A percentile compares a stretch with the other conserved stretches of the same genome.
These are phyloP conservation scores for Diaporthe citrichinensis DNA, from an alignment of 2,329 filamentous ascomycete genomes.

Conservation along the genomic window DNA sequence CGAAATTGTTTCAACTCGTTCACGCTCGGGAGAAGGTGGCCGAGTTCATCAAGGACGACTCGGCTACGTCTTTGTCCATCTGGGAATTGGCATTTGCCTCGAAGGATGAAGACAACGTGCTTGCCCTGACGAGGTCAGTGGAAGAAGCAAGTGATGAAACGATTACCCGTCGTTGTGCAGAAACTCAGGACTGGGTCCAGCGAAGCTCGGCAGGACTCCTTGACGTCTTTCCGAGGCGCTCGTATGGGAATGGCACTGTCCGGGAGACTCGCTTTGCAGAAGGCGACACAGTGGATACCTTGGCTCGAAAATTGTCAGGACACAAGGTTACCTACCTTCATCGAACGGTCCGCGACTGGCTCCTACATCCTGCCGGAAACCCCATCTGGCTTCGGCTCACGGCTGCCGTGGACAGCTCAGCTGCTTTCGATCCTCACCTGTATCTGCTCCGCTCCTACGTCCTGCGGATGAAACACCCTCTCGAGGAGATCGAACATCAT, in stretches of 20 bases:
- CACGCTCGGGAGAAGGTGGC: slow-evolving; percentile 50
- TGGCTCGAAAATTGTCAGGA: slow-evolving; percentile 26
- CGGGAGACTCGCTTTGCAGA: slow-evolving; percentile 17
- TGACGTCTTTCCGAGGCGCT: slow-evolving; percentile 8
- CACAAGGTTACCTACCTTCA: slow-evolving; percentile 52
- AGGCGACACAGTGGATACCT: slow-evolving; percentile 5
- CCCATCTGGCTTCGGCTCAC: slow-evolving; percentile 45
- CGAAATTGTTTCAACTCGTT: slow-evolving; percentile 50
- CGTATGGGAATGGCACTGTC: background rate
- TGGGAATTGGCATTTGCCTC: slow-evolving; percentile 54
- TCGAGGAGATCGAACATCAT: slow-evolving; percentile 54
- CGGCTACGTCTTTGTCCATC: slow-evolving; percentile 49
- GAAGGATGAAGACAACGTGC: slow-evolving; percentile 42
- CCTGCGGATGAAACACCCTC: slow-evolving; percentile 51
- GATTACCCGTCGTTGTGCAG: slow-evolving; percentile 32
- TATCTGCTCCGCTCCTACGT: slow-evolving; percentile 52
- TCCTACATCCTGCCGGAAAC: slow-evolving; percentile 44
- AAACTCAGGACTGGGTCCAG: slow-evolving; percentile 33
- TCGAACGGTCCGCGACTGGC: slow-evolving; percentile 53
- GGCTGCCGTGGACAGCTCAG: background rate
- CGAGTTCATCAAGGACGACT: slow-evolving; percentile 52
- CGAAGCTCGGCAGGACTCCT: slow-evolving; percentile 34
- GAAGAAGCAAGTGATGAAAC: slow-evolving; percentile 44
- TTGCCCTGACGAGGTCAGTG: slow-evolving; percentile 41
- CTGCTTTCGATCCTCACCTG: slow-evolving; percentile 51